Evolutionary conservation across 2,329 filamentous ascomycete species (phyloP), one percentile per base, ranked within the genome.

Genomic region (Magnaporthiopsis rhizophila): DNA sequence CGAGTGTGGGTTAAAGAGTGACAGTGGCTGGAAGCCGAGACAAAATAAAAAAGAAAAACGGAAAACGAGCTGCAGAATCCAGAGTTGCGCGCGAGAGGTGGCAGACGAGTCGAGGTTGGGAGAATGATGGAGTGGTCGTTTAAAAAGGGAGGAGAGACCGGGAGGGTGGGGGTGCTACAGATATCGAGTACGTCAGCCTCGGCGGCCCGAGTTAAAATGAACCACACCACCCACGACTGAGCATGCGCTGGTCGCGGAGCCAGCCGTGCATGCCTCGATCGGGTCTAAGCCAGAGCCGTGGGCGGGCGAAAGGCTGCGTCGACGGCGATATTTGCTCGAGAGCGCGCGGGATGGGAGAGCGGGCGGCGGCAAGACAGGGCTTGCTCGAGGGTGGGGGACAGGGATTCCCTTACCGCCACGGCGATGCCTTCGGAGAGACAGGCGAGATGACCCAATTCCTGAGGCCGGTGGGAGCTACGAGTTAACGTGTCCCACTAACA

Each of bases 401-500:
- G 69, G 71, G 71, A 69, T 70, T 73, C 70, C 75, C 83, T 83
- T 85, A 85, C 83, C 80, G 78, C 77, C 77, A 80, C 76, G 74
- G 75, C 80, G 72, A 69, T 72, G 70, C 69, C 72, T 68, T 75
- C 74, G 62, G 69, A 66, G 65, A 76, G 77, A 74, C 74, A 75
- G 76, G 74, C 74, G 74, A 78, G 75, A 78, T 79, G 78, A 79
- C 75, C 78, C 74, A 79, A 78, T 79, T 79, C 77, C 79, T 78
- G 75, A 78, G 73, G 75, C 73, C 73, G 73, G 79, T 80, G 80
- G 83, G 81, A 86, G 81, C 79, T 81, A 84, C 83, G 84, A 86
- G 82, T 78, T 82, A 86, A 86, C 83, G 83, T 85, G 82, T 86
- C 83, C 84, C 81, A 83, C 80, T 72, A 72, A 73, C 61, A 68